Base-by-base conservation (phyloP, 306 rosid genomes). In the Erythrophleum fordii region DNA sequence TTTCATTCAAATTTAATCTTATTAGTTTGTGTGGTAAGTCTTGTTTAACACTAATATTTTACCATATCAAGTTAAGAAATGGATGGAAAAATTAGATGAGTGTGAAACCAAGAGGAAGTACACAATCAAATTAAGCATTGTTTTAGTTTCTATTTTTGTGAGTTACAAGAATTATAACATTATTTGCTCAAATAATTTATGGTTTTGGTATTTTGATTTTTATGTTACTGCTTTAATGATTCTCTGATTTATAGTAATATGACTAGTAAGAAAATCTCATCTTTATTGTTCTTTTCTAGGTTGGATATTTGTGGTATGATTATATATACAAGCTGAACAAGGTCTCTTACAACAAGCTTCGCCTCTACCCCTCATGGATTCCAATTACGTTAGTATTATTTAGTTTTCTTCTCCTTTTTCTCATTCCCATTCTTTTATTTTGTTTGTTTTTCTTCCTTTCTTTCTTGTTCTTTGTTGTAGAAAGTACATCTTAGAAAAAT, bases 361-460 rank as follows among this genome's bases (percentile, higher is more conserved):
- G 93, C 85, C 99, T 98, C 18, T 95, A 95, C 90, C 93, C 99
- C 62, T 95, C 99, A 48, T 95, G 99, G 99, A 95, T 95, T 85
- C 99, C 97, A 31, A 95, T 95, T 78, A 95, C 97, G 98, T 95
- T 81, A 28, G 98, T 91, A 60, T 72, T 76, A 49, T 80, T 73
- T 49, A 55, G 61, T 80, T 73, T 44, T 35, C 69, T 62, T 48
- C 58, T 74, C 34, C n/a, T 41, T 26, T 62, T 79, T 73, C 0
- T 76, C 52, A 52, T 11, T 75, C 31, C 8, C 7, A 62, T 73
- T 82, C 77, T 58, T 60, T 18, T 73, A 25, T 60, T 56, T 65
- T 11, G 65, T 18, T 65, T 37, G 5, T 69, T 74, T 72, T 62
- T 46, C 31, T 76, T 23, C 8, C 49, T 16, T n/a, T n/a, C n/a